Percentiles rank a stretch among this genome's conserved stretches.
Evolutionary conservation across 805 yeast genomes (phyloP).

Genomic region (Nakazawaea siamensis): DNA sequence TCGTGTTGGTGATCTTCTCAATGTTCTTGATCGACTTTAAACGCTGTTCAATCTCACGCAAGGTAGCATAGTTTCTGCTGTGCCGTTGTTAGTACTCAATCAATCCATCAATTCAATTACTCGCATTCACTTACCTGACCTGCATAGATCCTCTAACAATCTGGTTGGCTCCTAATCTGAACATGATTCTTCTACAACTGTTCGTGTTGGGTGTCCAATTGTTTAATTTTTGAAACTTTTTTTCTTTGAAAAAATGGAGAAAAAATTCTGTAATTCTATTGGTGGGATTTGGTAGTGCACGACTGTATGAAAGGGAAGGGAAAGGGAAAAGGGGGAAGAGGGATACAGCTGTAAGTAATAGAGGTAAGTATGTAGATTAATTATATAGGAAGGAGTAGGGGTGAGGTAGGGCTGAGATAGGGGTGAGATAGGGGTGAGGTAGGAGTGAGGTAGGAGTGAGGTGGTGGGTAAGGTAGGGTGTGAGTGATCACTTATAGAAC

Average conservation of each 20-base stretch:
- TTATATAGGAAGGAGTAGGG: not conserved
- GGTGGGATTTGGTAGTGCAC: slow-evolving; percentile 1
- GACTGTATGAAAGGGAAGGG: not conserved
- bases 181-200: too few species aligned
- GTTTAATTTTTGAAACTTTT: not conserved
- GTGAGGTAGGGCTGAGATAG: not conserved
- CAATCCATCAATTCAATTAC: too few species aligned
- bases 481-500: too few species aligned
- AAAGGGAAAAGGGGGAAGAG: not conserved
- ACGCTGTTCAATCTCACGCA: slow-evolving; percentile 97
- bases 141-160: slow-evolving; percentile 10
- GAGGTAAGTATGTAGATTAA: too few species aligned
- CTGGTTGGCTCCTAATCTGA: slow-evolving; percentile 10
- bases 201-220: too few species aligned
- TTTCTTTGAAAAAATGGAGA: slow-evolving; percentile 1
- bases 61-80: slow-evolving; percentile 87
- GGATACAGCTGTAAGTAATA: too few species aligned
- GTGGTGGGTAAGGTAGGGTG: not conserved
- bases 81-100: not conserved
- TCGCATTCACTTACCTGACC: slow-evolving; percentile 10
- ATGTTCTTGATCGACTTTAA: slow-evolving; percentile 97
- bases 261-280: slow-evolving; percentile 9
- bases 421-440: not conserved
- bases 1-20: slow-evolving; percentile 98
- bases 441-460: not conserved